Conservation (phyloP, 352 stramenopile species). For the Phytopythium helicoides region DNA sequence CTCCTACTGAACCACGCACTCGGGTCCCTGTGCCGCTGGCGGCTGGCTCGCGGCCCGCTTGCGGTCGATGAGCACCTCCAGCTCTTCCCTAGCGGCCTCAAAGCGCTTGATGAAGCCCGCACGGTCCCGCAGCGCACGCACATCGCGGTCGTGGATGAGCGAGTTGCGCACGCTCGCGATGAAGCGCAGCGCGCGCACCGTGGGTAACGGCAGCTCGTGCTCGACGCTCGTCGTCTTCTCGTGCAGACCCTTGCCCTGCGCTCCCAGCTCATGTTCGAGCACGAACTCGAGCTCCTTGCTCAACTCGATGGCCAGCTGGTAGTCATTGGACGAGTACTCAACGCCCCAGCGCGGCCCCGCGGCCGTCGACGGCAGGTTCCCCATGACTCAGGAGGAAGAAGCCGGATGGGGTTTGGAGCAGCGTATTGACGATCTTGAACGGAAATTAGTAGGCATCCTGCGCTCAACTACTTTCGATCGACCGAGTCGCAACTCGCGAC, state of each 20-base stretch:
- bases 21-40: neutral
- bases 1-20: neutral
- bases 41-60: constrained; percentile 24
- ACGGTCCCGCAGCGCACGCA: constrained; percentile 54
- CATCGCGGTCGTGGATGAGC: constrained; percentile 76
- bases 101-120: constrained; percentile 64
- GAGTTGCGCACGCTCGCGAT: constrained; percentile 79
- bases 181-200: constrained; percentile 68
- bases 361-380: no score
- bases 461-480: no score
- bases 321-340: constrained; percentile 46
- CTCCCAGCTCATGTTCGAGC: constrained; percentile 63
- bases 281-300: constrained; percentile 80
- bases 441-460: no score
- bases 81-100: constrained; percentile 52
- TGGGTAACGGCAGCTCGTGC: constrained; percentile 35
- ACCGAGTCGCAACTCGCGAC: no score
- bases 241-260: constrained; percentile 66
- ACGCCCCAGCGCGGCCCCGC: no score
- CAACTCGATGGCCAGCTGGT: constrained; percentile 77
- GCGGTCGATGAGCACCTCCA: constrained; percentile 61
- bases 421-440: no score
- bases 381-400: no score
- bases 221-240: constrained; percentile 63
- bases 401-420: no score